Conservation (phyloP, 306 rosid genomes). For the Vicia sativa region DNA sequence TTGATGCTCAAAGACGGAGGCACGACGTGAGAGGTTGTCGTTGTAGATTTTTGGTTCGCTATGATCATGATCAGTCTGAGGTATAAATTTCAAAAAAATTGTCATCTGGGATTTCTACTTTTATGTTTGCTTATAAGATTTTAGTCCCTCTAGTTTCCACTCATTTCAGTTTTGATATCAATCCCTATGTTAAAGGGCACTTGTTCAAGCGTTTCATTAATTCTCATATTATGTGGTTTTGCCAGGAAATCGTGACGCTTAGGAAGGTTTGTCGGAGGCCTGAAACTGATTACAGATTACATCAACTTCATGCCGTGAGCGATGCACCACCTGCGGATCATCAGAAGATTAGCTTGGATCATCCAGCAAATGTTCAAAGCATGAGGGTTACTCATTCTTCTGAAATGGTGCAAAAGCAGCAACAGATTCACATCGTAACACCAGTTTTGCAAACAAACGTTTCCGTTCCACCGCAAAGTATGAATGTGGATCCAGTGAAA, state of each 20-base stretch:
- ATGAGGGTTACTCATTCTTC: slow-evolving; percentile 43
- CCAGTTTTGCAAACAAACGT: slow-evolving; percentile 47
- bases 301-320: slow-evolving; percentile 81
- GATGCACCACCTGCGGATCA: slow-evolving; percentile 66
- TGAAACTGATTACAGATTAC: slow-evolving; percentile 87
- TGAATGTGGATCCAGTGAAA: slow-evolving; percentile 50
- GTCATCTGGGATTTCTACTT: slow-evolving; percentile 22
- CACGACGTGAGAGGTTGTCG: slow-evolving; percentile 99
- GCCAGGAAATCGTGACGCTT: slow-evolving; percentile 92
- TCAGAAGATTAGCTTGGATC: slow-evolving; percentile 52
- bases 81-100: slow-evolving; percentile 47
- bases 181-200: slow-evolving; percentile 9
- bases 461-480: slow-evolving; percentile 39
- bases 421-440: slow-evolving; percentile 39
- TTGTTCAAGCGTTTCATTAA: slow-evolving; percentile 6
- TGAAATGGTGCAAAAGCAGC: slow-evolving; percentile 68
- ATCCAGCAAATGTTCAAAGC: slow-evolving; percentile 41
- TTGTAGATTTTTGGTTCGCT: slow-evolving; percentile 98
- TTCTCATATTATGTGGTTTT: slow-evolving; percentile 16
- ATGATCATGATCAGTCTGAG: slow-evolving; percentile 97
- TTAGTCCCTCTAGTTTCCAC: slow-evolving; percentile 13
- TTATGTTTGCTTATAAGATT: slow-evolving; percentile 27
- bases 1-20: slow-evolving; percentile 95
- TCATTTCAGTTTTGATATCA: slow-evolving; percentile 15
- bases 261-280: slow-evolving; percentile 97